Evolutionary conservation across 2,329 filamentous ascomycete species (phyloP), one percentile per base, ranked within the genome.

Genomic region (Aquanectria penicillioides): DNA sequence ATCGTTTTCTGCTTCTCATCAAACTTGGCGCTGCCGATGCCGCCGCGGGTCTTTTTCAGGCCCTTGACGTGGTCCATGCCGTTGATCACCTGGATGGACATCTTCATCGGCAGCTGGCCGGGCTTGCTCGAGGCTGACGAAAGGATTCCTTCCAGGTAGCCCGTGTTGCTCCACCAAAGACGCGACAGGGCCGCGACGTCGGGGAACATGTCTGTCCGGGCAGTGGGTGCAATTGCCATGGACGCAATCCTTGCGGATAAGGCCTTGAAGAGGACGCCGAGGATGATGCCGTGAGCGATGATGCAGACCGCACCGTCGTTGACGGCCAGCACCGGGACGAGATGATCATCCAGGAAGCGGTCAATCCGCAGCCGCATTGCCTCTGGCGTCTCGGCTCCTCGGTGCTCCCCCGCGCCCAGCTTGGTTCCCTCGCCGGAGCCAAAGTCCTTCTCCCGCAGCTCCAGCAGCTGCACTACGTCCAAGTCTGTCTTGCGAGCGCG

Each of bases 211-310:
- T 56, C 46, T 23, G 59, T 18, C 15, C 59, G 49, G 1, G 67
- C 61, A 18, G 51, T 54, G 6, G 63, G 57, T 8, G 59, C 65
- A 22, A 70, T 54, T 3, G 59, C 62, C 8, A 62, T 47, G 4
- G 56, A 55, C 2, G 66, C 50, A 2, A 92, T 83, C 3, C 85
- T 81, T 11, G 78, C 75, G 7, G 89, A 77, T 12, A 97, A 73
- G 11, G 83, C 80, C 53, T 83, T 82, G 82, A 90, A 89, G 0
- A 97, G 75, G 26, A 86, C 82, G 2, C 86, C 86, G 3, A 97
- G 83, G 34, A 97, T 87, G 60, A 97, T 89, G 13, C 94, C 93
- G 69, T 97, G 94, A 2, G 93, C 90, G 4, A 97, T 90, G 12
- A 97, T 22, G 57, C 64, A 47, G 41, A 64, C 55, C 1, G 57